Percentiles rank a stretch among this genome's conserved stretches.
These are phyloP conservation scores for Aureobasidium lini DNA, from an alignment of 2,329 filamentous ascomycete species.

Conservation along the genomic window DNA sequence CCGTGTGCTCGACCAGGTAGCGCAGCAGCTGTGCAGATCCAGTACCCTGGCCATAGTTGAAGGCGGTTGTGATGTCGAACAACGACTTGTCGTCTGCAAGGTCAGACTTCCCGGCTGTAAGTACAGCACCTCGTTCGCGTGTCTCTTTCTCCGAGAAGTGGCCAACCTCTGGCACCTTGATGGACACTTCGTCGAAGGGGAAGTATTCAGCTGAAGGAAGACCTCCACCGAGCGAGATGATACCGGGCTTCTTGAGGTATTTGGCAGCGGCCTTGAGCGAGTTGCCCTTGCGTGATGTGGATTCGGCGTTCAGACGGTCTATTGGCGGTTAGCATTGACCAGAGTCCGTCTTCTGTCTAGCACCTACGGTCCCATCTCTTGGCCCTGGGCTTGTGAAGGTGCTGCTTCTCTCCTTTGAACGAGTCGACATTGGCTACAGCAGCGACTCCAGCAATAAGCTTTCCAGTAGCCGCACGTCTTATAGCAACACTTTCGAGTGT, in stretches of 20 bases:
- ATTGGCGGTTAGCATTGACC: neutral
- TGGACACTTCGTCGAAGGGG: conserved; percentile 70
- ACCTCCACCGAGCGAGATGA: conserved; percentile 90
- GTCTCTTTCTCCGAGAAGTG: conserved; percentile 65
- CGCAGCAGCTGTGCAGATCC: conserved; percentile 82
- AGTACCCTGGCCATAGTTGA: conserved; percentile 87
- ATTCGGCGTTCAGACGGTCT: conserved; percentile 41
- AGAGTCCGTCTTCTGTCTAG: neutral
- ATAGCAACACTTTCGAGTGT: conserved; percentile 60
- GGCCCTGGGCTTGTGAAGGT: conserved; percentile 62
- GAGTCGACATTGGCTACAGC: conserved; percentile 70
- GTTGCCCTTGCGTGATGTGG: conserved; percentile 46
- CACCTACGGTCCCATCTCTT: conserved; percentile 77
- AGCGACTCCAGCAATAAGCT: conserved; percentile 66
- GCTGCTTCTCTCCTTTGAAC: conserved; percentile 63
- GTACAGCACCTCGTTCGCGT: conserved; percentile 48
- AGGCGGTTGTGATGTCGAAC: conserved; percentile 74
- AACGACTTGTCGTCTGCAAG: conserved; percentile 54
- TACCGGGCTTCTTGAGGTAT: conserved; percentile 68
- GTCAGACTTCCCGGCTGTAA: conserved; percentile 78
- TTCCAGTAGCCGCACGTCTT: conserved; percentile 63
- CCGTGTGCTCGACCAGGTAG: conserved; percentile 90
- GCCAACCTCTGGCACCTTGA: conserved; percentile 64
- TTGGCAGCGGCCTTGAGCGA: conserved; percentile 78
- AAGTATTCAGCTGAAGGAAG: conserved; percentile 86